These are phyloP conservation scores for Graphiopsis chlorocephala DNA, from an alignment of 2,329 filamentous ascomycete species.

Conservation along the genomic window DNA sequence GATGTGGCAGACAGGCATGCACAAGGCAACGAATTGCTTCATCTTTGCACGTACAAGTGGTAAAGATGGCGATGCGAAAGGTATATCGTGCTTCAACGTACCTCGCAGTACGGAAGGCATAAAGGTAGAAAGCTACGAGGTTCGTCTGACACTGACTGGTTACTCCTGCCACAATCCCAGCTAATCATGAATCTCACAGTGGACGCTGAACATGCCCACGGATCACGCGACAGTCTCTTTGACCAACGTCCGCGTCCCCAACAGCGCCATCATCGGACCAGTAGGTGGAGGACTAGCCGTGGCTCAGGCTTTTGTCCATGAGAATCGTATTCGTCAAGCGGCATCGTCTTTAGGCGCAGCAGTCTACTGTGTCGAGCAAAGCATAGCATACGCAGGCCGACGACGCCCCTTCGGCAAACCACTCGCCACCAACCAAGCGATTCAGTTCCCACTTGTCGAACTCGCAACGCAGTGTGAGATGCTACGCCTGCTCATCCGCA, in stretches of 20 bases:
- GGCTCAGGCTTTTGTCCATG: constrained; percentile 64
- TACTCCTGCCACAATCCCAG: not conserved
- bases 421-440: constrained; percentile 59
- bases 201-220: constrained; percentile 66
- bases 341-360: constrained; percentile 60
- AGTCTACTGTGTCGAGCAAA: constrained; percentile 58
- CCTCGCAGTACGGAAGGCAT: constrained; percentile 53
- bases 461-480: constrained; percentile 61
- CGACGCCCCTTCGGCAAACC: constrained; percentile 57
- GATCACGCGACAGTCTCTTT: constrained; percentile 62
- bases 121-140: constrained; percentile 55
- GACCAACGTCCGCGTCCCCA: constrained; percentile 56
- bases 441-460: constrained; percentile 64
- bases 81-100: constrained; percentile 62
- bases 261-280: constrained; percentile 51
- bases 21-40: constrained; percentile 60
- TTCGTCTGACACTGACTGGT: not conserved
- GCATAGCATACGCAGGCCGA: constrained; percentile 54
- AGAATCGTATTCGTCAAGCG: constrained; percentile 64
- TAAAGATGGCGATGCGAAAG: constrained; percentile 50
- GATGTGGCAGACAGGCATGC: constrained; percentile 65
- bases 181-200: constrained; percentile 29
- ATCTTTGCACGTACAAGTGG: constrained; percentile 60
- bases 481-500: constrained; percentile 59
- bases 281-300: constrained; percentile 56